phyloP scores from a whole-genome alignment of 305 asterid genomes.

The Coffea humblotiana region DNA sequence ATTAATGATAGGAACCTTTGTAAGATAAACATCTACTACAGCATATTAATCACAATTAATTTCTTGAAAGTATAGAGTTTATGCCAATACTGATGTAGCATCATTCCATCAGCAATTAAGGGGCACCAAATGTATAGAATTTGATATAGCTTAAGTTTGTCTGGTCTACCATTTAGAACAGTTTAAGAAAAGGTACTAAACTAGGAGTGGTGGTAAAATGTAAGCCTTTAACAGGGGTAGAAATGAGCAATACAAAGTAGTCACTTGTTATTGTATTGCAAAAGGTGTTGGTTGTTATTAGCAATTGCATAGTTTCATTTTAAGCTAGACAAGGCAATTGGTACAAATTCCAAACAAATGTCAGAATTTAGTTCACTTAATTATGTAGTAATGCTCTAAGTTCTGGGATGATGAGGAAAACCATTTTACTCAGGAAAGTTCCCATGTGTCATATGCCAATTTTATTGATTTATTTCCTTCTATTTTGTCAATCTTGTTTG shows the following conservation, averaged over 20 bases:
- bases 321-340: neutral
- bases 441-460: neutral
- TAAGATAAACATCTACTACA: neutral
- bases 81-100: neutral
- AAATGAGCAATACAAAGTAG: neutral
- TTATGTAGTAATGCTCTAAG: neutral
- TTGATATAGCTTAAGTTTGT: neutral
- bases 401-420: neutral
- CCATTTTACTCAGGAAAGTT: neutral
- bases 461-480: constrained; percentile 11
- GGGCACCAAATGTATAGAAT: neutral
- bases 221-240: neutral
- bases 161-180: neutral
- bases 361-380: neutral
- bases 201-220: neutral
- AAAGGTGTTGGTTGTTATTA: neutral
- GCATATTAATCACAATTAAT: neutral
- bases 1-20: too few species aligned
- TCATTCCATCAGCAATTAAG: neutral
- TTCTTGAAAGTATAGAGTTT: neutral
- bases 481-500: constrained; percentile 26
- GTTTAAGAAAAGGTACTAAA: neutral
- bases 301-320: neutral
- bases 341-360: neutral
- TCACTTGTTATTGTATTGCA: neutral